Percentiles rank a stretch among this genome's conserved stretches.
phyloP scores from a whole-genome alignment of 2,329 filamentous ascomycete species.

The Apiospora pterosperma region DNA sequence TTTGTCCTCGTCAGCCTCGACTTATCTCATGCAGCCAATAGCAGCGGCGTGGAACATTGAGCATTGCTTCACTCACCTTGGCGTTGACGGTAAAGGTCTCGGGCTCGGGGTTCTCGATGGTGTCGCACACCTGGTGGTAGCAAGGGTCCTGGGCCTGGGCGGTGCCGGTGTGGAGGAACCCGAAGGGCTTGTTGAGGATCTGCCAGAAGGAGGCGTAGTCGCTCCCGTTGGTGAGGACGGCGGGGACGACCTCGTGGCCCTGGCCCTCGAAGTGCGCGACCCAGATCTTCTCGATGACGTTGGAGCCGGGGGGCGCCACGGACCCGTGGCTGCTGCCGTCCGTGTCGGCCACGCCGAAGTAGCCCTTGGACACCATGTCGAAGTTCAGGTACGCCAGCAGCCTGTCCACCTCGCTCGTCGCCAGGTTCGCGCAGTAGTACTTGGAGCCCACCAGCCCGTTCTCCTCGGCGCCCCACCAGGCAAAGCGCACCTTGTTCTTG shows the following conservation, averaged over 20 bases:
- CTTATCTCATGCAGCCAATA: not conserved
- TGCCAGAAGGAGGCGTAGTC: conserved; percentile 50
- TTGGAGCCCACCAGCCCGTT: conserved; percentile 27
- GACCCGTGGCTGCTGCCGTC: conserved; percentile 34
- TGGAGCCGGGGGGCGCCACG: conserved; percentile 29
- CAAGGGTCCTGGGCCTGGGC: conserved; percentile 42
- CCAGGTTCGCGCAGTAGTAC: conserved; percentile 26
- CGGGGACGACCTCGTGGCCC: conserved; percentile 22
- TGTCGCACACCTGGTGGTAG: conserved; percentile 33
- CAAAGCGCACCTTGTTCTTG: conserved; percentile 28
- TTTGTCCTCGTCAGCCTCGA: not conserved
- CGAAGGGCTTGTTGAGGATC: conserved; percentile 30
- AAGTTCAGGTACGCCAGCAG: conserved; percentile 33
- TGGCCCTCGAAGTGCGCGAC: conserved; percentile 23
- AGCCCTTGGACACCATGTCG: conserved; percentile 31
- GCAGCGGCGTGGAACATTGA: too few species aligned
- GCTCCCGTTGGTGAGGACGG: conserved; percentile 37
- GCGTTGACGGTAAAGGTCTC: conserved; percentile 29
- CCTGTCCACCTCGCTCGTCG: conserved; percentile 20
- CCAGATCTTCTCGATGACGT: conserved; percentile 30
- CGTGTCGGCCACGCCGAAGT: conserved; percentile 30
- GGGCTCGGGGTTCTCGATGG: conserved; percentile 27
- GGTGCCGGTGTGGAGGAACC: conserved; percentile 38
- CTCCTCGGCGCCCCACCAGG: conserved; percentile 30
- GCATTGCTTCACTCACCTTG: conserved; percentile 14